Base-by-base conservation (phyloP, 2,329 filamentous ascomycete species). In the Phyllachora maydis region DNA sequence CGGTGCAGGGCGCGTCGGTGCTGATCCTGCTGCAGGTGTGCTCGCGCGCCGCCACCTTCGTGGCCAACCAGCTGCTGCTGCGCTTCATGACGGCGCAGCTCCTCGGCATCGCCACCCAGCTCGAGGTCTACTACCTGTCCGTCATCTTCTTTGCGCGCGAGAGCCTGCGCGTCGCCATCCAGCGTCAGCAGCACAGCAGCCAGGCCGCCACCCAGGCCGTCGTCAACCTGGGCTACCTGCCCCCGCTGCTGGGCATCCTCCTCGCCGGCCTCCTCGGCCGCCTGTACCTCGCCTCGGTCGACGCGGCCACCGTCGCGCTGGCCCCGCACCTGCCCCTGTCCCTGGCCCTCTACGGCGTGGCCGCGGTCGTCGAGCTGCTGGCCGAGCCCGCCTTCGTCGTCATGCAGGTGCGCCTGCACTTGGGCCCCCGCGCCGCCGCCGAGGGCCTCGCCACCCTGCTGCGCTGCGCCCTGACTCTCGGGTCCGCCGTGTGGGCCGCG, bases 121-220 rank as follows among this genome's bases (percentile, higher is more conserved):
- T 98, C 3, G 88, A 98, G 38, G 68, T 95, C 1, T 93, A 83
- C 45, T 83, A 85, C 29, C 74, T 91, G 21, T 81, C 82, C 0
- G 72, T 90, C n/a, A 60, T 98, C 1, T 93, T 91, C 47, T 95
- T 98, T 40, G 76, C 88, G 0, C 65, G 88, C 18, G 88, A 98
- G 49, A 85, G 76, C 38, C 53, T 95, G 23, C 73, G 88, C 10
- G 74, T 92, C n/a, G 82, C 85, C 14, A 66, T 92, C 17, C 85
- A 95, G 48, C 64, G 88, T 24, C 76, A 83, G 35, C 51, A 54
- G 9, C 32, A 32, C 19, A 26, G 16, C 19, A 31, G 35, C n/a
- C 34, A 33, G 4, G 28, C 31, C 4, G 45, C 29, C 1, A 54
- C 63, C 8, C 85, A 95, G 45, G 68, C 76, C 3, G 71, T 85